Conservation (phyloP, 192 early-diverging fungal species). For the Linnemannia exigua region DNA sequence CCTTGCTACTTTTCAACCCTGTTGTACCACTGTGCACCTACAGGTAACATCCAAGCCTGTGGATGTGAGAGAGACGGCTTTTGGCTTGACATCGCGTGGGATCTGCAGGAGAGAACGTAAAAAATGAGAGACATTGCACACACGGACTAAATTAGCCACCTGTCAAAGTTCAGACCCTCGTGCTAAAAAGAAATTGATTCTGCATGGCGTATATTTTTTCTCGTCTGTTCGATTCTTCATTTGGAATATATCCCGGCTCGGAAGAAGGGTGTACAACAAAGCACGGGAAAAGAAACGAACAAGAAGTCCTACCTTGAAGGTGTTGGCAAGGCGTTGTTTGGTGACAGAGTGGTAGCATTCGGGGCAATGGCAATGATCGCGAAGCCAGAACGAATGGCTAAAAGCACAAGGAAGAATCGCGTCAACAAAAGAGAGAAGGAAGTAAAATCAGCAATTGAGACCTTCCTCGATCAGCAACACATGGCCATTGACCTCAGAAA, state of each 20-base stretch:
- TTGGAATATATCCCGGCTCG: slow-evolving; percentile 1
- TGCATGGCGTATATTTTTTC: neutral
- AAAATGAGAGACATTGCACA: neutral
- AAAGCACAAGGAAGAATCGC: neutral
- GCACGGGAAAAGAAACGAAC: neutral
- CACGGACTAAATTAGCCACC: slow-evolving; percentile 2
- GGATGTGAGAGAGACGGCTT: slow-evolving; percentile 46
- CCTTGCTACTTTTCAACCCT: neutral
- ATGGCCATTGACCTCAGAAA: neutral
- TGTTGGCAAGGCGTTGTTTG: slow-evolving; percentile 82
- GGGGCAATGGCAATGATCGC: slow-evolving; percentile 87
- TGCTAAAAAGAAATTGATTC: neutral
- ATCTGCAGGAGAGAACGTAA: slow-evolving; percentile 45
- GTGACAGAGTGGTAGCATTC: slow-evolving; percentile 83
- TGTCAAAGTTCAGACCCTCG: neutral
- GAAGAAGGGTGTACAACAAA: neutral
- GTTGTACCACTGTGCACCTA: slow-evolving; percentile 10
- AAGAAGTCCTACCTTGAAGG: slow-evolving; percentile 58
- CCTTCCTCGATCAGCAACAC: neutral
- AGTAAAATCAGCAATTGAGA: slow-evolving; percentile 1
- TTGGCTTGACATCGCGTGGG: slow-evolving; percentile 69
- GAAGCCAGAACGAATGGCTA: slow-evolving; percentile 84
- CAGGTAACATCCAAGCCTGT: slow-evolving; percentile 64
- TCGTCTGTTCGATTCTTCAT: neutral
- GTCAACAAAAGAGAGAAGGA: neutral